A percentile compares a stretch with the other conserved stretches of the same genome.
These are phyloP conservation scores for Laguncularia racemosa DNA, from an alignment of 345 rosid species.

Conservation along the genomic window DNA sequence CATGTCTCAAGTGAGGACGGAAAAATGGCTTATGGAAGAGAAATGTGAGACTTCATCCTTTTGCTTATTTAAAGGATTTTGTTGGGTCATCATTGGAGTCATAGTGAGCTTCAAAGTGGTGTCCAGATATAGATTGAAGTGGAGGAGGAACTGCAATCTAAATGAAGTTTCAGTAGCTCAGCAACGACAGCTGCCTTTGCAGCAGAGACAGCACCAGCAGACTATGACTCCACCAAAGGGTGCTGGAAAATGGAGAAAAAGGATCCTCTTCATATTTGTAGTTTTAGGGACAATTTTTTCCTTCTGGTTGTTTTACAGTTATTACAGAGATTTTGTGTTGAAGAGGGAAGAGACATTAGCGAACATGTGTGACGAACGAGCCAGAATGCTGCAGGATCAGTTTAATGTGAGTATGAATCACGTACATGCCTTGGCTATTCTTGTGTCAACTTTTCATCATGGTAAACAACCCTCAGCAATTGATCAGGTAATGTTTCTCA, in stretches of 20 bases:
- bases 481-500: constrained; percentile 60
- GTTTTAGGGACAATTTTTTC: constrained; percentile 44
- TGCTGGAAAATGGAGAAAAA: constrained; percentile 74
- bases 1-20: constrained; percentile 13
- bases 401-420: constrained; percentile 97
- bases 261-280: constrained; percentile 40
- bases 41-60: constrained; percentile 14
- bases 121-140: constrained; percentile 21
- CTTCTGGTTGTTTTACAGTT: constrained; percentile 53
- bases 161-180: constrained; percentile 22
- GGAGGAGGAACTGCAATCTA: constrained; percentile 20
- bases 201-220: constrained; percentile 51
- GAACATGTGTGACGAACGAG: constrained; percentile 96
- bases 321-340: constrained; percentile 19
- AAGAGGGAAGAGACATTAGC: constrained; percentile 62
- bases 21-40: constrained; percentile 14
- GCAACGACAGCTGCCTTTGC: constrained; percentile 25
- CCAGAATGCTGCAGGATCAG: constrained; percentile 97
- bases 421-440: constrained; percentile 94
- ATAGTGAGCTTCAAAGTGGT: constrained; percentile 26
- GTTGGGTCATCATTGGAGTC: constrained; percentile 42
- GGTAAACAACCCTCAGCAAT: constrained; percentile 84
- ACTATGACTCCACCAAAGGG: constrained; percentile 35
- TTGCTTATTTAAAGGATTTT: constrained; percentile 30
- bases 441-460: constrained; percentile 96